Evolutionary conservation across 208 protist genomes (phyloP).

Genomic region (Acanthamoeba quina): DNA sequence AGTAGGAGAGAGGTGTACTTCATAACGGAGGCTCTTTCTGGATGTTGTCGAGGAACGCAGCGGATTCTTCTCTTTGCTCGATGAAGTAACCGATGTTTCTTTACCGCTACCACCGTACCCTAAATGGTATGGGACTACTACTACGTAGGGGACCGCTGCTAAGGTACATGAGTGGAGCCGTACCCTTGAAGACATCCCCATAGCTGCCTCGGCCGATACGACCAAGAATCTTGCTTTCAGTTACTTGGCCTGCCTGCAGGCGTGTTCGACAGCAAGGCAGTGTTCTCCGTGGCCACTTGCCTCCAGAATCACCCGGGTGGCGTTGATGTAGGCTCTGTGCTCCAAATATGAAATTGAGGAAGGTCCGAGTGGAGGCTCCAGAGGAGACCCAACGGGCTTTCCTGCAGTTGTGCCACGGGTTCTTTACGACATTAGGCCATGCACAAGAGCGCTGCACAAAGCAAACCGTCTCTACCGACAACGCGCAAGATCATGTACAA

Average conservation of each 20-base stretch:
- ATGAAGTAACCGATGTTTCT: conserved; percentile 59
- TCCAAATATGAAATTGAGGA: too few species aligned
- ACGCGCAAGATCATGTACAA: too few species aligned
- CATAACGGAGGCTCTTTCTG: conserved; percentile 59
- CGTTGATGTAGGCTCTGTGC: too few species aligned
- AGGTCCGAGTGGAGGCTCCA: too few species aligned
- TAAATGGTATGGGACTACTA: not conserved
- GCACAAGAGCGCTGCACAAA: too few species aligned
- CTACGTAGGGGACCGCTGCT: not conserved
- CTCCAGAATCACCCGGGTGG: too few species aligned
- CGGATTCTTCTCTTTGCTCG: conserved; percentile 44
- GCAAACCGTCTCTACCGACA: too few species aligned
- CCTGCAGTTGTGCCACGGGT: too few species aligned
- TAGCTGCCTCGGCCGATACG: conserved; percentile 70
- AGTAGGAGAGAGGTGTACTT: not conserved
- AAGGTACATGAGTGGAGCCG: not conserved
- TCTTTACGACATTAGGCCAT: too few species aligned
- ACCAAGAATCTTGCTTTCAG: conserved; percentile 50
- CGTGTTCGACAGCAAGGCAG: not conserved
- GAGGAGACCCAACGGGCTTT: too few species aligned
- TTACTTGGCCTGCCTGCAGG: not conserved
- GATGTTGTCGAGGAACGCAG: conserved; percentile 58
- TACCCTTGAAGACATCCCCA: conserved; percentile 56
- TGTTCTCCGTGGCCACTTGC: conserved; percentile 26
- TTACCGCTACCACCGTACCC: conserved; percentile 62